Base-by-base conservation (phyloP, 2,329 filamentous ascomycete genomes). In the Celoporthe dispersa region DNA sequence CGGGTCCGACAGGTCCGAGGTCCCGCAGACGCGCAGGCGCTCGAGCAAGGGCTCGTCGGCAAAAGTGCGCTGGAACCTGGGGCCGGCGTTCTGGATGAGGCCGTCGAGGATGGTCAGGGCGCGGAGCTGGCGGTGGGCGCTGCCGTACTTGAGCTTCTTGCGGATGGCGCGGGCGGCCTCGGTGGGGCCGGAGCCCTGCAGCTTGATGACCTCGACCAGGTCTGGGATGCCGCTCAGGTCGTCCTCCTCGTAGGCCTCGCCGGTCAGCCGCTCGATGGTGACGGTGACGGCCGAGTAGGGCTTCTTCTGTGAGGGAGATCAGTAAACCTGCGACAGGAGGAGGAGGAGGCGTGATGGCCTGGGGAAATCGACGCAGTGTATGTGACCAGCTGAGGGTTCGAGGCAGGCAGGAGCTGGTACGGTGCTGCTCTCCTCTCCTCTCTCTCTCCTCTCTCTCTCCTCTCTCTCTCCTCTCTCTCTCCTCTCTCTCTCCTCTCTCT, bases 101-200 rank as follows among this genome's bases (percentile, higher is more conserved):
- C 93, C 94, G 79, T 99, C 96, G 1, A 99, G 87, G 64, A 99
- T 91, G 14, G 92, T 91, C 31, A 99, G 87, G 48, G 96, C 92
- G 71, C 96, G 90, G 44, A 98, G 86, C 80, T 99, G 96, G 64
- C 94, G 91, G 80, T 98, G 95, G n/a, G 93, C 86, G 77, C 90
- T 97, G 75, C 96, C 96, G 81, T 99, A 98, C 84, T 99, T 99
- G 86, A 99, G 88, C 84, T 98, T 98, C 88, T 99, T 99, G 71
- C 96, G 90, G 75, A 99, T 88, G 63, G 96, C 94, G 77, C 96
- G 90, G 67, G 95, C 94, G 70, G 94, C 94, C 84, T 99, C 96
- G 16, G 89, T 88, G 1, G 96, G 94, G 0, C 96, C 96, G 8
- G 92, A 92, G 35, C 88, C 86, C 81, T 99, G 96, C 70, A 99